A percentile compares a stretch with the other conserved stretches of the same genome.
These are phyloP conservation scores for Amaranthus tricolor DNA, from an alignment of 179 eudicot species.

Conservation along the genomic window DNA sequence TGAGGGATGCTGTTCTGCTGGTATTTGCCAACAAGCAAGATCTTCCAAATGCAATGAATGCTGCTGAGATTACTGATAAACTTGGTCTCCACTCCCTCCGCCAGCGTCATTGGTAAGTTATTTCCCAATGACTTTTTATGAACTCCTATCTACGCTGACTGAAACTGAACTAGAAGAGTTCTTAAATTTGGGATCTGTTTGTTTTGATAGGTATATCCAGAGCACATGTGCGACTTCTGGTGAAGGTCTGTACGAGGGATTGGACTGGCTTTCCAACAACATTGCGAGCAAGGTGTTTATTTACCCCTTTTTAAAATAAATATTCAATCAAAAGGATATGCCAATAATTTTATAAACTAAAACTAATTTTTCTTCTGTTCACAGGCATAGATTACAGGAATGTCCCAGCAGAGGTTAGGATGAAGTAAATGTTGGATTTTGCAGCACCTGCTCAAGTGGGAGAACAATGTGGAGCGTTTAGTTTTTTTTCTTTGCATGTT, in stretches of 20 bases:
- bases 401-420: conserved; percentile 18
- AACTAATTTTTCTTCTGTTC: neutral
- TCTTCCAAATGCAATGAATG: conserved; percentile 64
- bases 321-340: too few species aligned
- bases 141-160: neutral
- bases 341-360: too few species aligned
- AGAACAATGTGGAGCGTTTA: conserved; percentile 19
- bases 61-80: conserved; percentile 56
- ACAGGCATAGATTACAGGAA: conserved; percentile 25
- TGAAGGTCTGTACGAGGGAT: conserved; percentile 53
- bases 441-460: conserved; percentile 21
- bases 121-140: neutral
- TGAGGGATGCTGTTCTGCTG: conserved; percentile 56
- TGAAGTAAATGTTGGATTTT: conserved; percentile 18
- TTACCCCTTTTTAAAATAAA: neutral
- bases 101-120: conserved; percentile 55
- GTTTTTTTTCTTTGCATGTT: conserved; percentile 23
- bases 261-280: conserved; percentile 60
- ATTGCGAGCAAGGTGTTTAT: conserved; percentile 52
- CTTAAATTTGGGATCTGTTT: neutral
- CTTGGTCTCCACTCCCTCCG: conserved; percentile 60
- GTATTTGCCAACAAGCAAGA: conserved; percentile 64
- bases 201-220: conserved; percentile 46
- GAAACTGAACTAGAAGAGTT: neutral
- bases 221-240: conserved; percentile 60